Base-by-base conservation (phyloP, 495 filamentous ascomycete species). In the Immersiella caudata region DNA sequence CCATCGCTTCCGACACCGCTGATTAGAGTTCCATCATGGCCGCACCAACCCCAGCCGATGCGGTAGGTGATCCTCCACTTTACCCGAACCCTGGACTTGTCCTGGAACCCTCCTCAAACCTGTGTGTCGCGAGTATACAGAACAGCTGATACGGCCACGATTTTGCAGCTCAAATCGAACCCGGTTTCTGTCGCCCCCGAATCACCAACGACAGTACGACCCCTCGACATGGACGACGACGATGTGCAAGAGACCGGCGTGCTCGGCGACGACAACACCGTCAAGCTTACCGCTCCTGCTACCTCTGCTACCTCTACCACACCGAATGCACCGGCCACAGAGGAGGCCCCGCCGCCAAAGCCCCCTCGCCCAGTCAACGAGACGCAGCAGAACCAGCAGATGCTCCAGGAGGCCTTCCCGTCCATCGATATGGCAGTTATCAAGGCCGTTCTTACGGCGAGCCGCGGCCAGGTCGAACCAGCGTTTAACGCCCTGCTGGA, bases 401-500 rank as follows among this genome's bases (percentile, higher is more conserved):
- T 92, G 24, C 85, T 99, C 35, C 92, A 91, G 73, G 95, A 99
- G 77, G 96, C 94, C 0, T 99, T 99, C 74, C 95, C 95, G 1
- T 82, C 80, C 62, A 89, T 98, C 69, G 95, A 99, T 60, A 76
- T 81, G 14, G 74, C 86, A 24, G 93, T 99, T 21, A 86, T 98
- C 73, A 96, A 90, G 78, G 95, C 95, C 18, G 91, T 99, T 9
- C 80, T 99, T 64, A 80, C 82, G 14, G 95, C 95, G 9, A 97
- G 94, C 76, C 86, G 89, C 68, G 95, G 92, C 52, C 86, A 89
- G 70, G 88, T 99, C 52, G 95, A 99, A 75, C 91, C 93, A 14
- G 95, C 95, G 49, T 98, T 98, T 81, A 95, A 97, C 80, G 95
- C 96, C 27, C 86, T 99, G 8, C 84, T 99, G 25, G 93, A 90